phyloP scores from a whole-genome alignment of 1,284 basidiomycete species.

The Singerocomus rubriflavus region DNA sequence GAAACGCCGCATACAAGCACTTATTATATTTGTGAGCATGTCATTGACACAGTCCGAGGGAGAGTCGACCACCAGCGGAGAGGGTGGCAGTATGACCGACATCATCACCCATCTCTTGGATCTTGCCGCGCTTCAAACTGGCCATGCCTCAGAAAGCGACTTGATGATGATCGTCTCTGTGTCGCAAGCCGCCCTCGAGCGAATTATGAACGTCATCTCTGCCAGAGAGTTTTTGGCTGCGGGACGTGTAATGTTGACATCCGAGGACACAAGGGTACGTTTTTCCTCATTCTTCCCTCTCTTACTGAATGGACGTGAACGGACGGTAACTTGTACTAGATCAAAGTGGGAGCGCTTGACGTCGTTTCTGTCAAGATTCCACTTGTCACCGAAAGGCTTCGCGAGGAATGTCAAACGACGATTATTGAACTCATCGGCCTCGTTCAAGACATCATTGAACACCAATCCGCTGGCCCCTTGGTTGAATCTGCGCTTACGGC shows the following conservation, averaged over 20 bases:
- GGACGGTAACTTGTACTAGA: constrained; percentile 35
- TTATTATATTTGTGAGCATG: constrained; percentile 52
- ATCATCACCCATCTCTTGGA: constrained; percentile 28
- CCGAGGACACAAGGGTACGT: constrained; percentile 46
- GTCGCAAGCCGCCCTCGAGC: constrained; percentile 48
- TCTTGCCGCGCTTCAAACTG: constrained; percentile 21
- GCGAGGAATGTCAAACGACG: constrained; percentile 48
- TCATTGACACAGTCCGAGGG: constrained; percentile 42
- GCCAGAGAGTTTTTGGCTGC: constrained; percentile 63
- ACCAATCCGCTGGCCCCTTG: constrained; percentile 39
- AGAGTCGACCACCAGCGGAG: constrained; percentile 35
- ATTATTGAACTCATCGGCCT: constrained; percentile 51
- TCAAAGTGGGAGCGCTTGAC: constrained; percentile 60
- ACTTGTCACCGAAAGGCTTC: constrained; percentile 56
- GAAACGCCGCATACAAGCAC: constrained; percentile 61
- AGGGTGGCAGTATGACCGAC: constrained; percentile 33
- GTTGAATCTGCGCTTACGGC: constrained; percentile 53
- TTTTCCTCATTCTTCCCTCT: not conserved
- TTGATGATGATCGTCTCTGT: constrained; percentile 44
- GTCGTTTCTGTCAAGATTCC: constrained; percentile 66
- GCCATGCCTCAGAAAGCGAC: constrained; percentile 13
- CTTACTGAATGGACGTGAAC: not conserved
- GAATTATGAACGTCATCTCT: constrained; percentile 57
- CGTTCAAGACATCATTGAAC: constrained; percentile 48
- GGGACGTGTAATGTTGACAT: constrained; percentile 50